phyloP scores from a whole-genome alignment of 1,284 basidiomycete species.

The Fistulinella cinereoalba region DNA sequence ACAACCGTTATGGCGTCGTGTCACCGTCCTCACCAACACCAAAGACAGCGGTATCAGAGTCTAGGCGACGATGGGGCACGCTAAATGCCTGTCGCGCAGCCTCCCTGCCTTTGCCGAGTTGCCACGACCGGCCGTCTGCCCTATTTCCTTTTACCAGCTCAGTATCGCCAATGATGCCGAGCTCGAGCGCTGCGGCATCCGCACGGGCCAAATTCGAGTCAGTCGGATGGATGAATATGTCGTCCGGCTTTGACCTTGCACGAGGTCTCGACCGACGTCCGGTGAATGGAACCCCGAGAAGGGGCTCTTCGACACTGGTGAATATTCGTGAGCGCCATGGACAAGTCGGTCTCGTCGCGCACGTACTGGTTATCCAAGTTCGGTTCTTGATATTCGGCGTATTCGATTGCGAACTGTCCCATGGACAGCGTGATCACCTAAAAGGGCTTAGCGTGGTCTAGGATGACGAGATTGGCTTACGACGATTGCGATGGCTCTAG shows the following conservation, averaged over 20 bases:
- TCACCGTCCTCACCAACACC: slow-evolving; percentile 13
- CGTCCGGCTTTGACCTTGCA: slow-evolving; percentile 53
- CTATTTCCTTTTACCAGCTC: slow-evolving; percentile 37
- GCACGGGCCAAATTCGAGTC: slow-evolving; percentile 62
- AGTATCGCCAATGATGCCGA: slow-evolving; percentile 48
- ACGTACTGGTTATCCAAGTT: slow-evolving; percentile 19
- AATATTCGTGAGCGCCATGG: too few relatives aligned
- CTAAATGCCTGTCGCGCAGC: slow-evolving; percentile 35
- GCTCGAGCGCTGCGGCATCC: slow-evolving; percentile 52
- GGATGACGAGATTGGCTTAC: slow-evolving; percentile 36
- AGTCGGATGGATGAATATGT: slow-evolving; percentile 59
- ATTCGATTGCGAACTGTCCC: slow-evolving; percentile 56
- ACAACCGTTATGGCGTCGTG: slow-evolving; percentile 1
- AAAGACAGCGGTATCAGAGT: slow-evolving; percentile 10
- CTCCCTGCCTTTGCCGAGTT: slow-evolving; percentile 39
- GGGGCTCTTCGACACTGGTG: slow-evolving; percentile 35
- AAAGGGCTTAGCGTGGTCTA: not conserved
- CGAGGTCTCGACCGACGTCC: slow-evolving; percentile 32
- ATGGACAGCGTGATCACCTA: slow-evolving; percentile 54
- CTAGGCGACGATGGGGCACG: slow-evolving; percentile 6
- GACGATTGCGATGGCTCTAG: slow-evolving; percentile 52
- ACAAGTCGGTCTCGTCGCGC: too few relatives aligned
- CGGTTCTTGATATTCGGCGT: slow-evolving; percentile 35
- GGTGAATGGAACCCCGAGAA: slow-evolving; percentile 30
- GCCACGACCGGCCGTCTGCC: slow-evolving; percentile 38